These are phyloP conservation scores for Vaccinium darrowii DNA, from an alignment of 148 eudicot genomes.

Conservation along the genomic window DNA sequence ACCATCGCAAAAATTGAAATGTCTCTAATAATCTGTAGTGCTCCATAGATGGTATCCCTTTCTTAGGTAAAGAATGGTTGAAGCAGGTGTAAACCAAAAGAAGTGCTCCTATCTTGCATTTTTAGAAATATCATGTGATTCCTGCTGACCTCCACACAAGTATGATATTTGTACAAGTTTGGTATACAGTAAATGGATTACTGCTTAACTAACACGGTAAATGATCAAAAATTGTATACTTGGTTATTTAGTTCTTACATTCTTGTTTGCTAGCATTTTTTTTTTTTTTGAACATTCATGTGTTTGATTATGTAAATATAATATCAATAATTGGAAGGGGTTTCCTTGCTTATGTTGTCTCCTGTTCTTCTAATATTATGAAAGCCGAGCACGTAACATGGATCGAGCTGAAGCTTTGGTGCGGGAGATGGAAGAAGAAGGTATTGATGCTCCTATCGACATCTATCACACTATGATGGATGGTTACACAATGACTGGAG, in stretches of 20 bases:
- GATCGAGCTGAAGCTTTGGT: conserved; percentile 88
- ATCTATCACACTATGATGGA: conserved; percentile 98
- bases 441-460: conserved; percentile 91
- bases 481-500: conserved; percentile 86
- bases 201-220: neutral
- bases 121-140: neutral
- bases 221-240: neutral
- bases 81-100: neutral
- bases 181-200: neutral
- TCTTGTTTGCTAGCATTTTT: neutral
- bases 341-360: neutral
- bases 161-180: neutral
- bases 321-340: neutral
- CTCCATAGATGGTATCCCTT: neutral
- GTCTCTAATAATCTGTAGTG: neutral
- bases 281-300: neutral
- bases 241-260: neutral
- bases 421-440: conserved; percentile 98
- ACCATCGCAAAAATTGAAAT: neutral
- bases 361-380: conserved; percentile 10
- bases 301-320: neutral
- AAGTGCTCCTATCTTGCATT: conserved; percentile 4
- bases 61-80: neutral
- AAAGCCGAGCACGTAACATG: conserved; percentile 73
- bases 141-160: neutral